Conservation (phyloP, 176 grass and related monocot species). For the Carex pumila region DNA sequence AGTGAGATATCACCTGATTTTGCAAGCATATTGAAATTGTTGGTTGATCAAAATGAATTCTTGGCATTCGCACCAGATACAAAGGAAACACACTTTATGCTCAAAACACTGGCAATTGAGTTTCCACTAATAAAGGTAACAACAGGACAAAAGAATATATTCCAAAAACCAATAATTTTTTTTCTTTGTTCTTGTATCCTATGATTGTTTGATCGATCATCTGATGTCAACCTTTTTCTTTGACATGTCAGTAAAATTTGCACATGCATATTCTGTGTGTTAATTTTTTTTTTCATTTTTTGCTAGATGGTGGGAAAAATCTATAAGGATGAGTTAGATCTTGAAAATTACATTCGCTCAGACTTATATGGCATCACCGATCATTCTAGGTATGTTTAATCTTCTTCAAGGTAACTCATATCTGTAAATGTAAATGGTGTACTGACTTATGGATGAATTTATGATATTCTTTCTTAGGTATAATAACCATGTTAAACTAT, state of each 20-base stretch:
- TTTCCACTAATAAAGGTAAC: slow-evolving; percentile 41
- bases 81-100: slow-evolving; percentile 24
- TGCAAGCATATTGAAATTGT: slow-evolving; percentile 31
- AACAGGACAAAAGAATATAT: not conserved
- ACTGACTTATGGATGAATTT: not conserved
- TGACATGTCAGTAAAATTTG: not conserved
- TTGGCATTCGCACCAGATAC: slow-evolving; percentile 40
- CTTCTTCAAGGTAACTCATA: not conserved
- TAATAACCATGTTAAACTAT: not conserved
- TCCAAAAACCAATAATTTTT: not conserved
- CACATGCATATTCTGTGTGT: not conserved
- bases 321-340: slow-evolving; percentile 35
- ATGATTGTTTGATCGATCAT: not conserved
- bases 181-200: not conserved
- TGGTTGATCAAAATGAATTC: slow-evolving; percentile 28
- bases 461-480: not conserved
- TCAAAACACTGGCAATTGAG: slow-evolving; percentile 25
- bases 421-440: not conserved
- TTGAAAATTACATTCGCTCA: slow-evolving; percentile 40
- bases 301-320: slow-evolving; percentile 34
- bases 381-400: slow-evolving; percentile 26
- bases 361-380: slow-evolving; percentile 34
- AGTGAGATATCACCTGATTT: slow-evolving; percentile 48
- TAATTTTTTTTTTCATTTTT: not conserved
- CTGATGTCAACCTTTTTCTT: not conserved